Evolutionary conservation across 495 filamentous ascomycete genomes (phyloP).

Genomic region (Aspergillus panamensis): DNA sequence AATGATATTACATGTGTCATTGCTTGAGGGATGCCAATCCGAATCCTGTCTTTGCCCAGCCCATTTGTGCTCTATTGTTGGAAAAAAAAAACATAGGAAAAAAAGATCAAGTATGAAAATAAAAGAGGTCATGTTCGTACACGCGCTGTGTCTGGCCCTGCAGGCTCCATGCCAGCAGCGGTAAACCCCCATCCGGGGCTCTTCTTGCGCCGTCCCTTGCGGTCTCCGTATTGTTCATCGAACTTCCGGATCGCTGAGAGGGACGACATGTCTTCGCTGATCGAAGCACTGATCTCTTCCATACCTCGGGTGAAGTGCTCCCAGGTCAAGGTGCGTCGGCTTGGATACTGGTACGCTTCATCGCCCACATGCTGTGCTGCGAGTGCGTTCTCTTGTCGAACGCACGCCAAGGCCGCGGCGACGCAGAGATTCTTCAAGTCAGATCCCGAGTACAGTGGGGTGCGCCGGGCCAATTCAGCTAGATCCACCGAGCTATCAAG

Average conservation of each 20-base stretch:
- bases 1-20: constrained; percentile 17
- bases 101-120: not conserved
- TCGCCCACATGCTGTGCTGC: constrained; percentile 50
- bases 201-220: constrained; percentile 68
- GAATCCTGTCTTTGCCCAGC: constrained; percentile 10
- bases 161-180: constrained; percentile 25
- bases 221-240: constrained; percentile 92
- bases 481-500: constrained; percentile 69
- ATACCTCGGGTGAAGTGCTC: constrained; percentile 82
- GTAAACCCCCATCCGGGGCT: constrained; percentile 44
- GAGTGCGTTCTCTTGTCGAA: constrained; percentile 74
- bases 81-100: constrained; percentile 5
- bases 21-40: constrained; percentile 8
- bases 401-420: constrained; percentile 82
- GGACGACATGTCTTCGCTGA: constrained; percentile 90
- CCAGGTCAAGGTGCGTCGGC: constrained; percentile 59
- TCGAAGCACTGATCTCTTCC: constrained; percentile 86
- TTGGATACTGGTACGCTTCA: constrained; percentile 57
- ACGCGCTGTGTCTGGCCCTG: constrained; percentile 33
- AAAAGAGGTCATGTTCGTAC: constrained; percentile 32
- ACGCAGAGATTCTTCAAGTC: constrained; percentile 94
- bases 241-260: constrained; percentile 87
- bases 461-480: constrained; percentile 64
- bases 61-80: constrained; percentile 8
- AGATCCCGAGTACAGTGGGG: constrained; percentile 92